Percentiles rank a stretch among this genome's conserved stretches.
These are phyloP conservation scores for Phytophthora citrophthora DNA, from an alignment of 352 stramenopile species.

Conservation along the genomic window DNA sequence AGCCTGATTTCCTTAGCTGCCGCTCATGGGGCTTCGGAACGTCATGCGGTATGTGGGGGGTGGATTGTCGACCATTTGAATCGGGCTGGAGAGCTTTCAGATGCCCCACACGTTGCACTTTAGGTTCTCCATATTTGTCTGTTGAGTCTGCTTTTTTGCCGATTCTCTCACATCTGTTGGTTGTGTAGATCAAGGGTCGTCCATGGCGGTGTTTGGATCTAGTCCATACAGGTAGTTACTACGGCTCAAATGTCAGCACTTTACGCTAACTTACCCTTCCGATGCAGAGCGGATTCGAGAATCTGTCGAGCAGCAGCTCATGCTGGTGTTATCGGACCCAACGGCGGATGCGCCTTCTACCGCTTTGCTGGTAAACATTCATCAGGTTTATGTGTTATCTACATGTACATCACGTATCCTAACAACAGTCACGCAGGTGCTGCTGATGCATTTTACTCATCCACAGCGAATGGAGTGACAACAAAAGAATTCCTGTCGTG, in stretches of 20 bases:
- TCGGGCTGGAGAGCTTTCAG: conserved; percentile 68
- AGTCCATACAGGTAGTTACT: conserved; percentile 55
- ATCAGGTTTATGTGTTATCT: no score
- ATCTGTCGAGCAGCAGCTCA: conserved; percentile 85
- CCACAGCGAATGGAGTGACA: conserved; percentile 57
- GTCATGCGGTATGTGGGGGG: conserved; percentile 65
- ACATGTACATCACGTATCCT: no score
- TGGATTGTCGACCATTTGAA: conserved; percentile 69
- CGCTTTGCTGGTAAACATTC: conserved; percentile 47
- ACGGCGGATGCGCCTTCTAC: conserved; percentile 76
- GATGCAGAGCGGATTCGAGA: conserved; percentile 67
- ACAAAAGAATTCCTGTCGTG: conserved; percentile 61
- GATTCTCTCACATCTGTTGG: conserved; percentile 2
- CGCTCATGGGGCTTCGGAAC: conserved; percentile 70
- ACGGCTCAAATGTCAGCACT: no score
- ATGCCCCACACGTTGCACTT: conserved; percentile 69
- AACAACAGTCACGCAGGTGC: conserved; percentile 27
- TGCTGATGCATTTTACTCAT: conserved; percentile 54
- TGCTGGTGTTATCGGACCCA: conserved; percentile 67
- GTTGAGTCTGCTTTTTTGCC: not conserved
- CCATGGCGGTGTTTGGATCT: conserved; percentile 72
- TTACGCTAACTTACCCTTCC: not conserved
- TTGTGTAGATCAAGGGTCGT: conserved; percentile 64
- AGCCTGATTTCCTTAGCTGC: conserved; percentile 70
- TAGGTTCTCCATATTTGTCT: conserved; percentile 40